phyloP scores from a whole-genome alignment of 106 monocot species.

The Ottelia alismoides region DNA sequence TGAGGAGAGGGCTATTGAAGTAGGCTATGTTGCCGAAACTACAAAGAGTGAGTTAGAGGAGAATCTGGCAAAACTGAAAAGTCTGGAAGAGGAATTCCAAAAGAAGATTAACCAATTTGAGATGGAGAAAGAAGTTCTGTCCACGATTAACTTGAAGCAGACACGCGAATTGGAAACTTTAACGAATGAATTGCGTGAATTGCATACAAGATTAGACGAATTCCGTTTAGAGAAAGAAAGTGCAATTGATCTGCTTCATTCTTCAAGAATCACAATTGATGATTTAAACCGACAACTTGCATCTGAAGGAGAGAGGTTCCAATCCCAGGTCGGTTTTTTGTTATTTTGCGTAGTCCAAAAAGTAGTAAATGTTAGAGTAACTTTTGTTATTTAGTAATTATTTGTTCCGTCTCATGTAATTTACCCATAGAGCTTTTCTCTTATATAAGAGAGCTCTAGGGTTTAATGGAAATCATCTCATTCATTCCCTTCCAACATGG shows the following conservation, averaged over 20 bases:
- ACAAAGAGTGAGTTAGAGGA: slow-evolving; percentile 41
- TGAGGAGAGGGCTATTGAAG: slow-evolving; percentile 40
- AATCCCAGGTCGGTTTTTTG: slow-evolving; percentile 46
- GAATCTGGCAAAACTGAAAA: slow-evolving; percentile 29
- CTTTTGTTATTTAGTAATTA: slow-evolving; percentile 40
- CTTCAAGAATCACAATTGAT: slow-evolving; percentile 25
- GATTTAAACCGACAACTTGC: slow-evolving; percentile 31
- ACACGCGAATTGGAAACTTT: slow-evolving; percentile 37
- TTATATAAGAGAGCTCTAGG: slow-evolving; percentile 42
- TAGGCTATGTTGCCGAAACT: slow-evolving; percentile 21
- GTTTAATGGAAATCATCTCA: too few species aligned
- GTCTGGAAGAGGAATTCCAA: slow-evolving; percentile 27
- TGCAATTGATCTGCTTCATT: slow-evolving; percentile 26
- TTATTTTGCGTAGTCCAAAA: too few species aligned
- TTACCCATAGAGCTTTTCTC: too few species aligned
- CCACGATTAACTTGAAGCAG: slow-evolving; percentile 32
- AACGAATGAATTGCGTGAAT: slow-evolving; percentile 37
- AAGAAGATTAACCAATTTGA: slow-evolving; percentile 20
- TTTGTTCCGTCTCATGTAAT: too few species aligned
- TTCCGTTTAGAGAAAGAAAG: slow-evolving; percentile 43
- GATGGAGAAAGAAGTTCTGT: slow-evolving; percentile 39
- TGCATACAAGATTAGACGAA: slow-evolving; percentile 23
- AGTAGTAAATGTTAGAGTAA: too few species aligned
- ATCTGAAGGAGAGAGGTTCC: slow-evolving; percentile 43
- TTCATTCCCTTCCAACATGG: too few species aligned